Evolutionary conservation across 768 basidiomycete species (phyloP), one percentile per base, ranked within the genome.

Genomic region (Lactarius sp.): DNA sequence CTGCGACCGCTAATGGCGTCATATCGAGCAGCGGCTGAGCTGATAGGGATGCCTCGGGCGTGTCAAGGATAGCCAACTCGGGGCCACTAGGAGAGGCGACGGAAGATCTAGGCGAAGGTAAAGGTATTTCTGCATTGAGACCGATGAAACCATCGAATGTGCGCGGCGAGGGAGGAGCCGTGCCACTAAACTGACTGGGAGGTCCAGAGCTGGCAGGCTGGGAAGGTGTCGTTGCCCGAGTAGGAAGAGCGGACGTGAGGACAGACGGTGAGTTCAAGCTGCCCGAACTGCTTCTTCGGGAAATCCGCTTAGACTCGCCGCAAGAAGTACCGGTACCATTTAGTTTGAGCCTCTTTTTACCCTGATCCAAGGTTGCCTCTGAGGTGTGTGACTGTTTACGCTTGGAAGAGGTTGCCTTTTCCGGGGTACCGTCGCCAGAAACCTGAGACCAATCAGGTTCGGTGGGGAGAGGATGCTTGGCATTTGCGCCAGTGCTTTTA

Each of bases 281-380:
- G 16, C 70, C 73, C 18, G 68, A 71, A 67, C 73, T 74, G 47
- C 70, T 70, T 61, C 70, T 69, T 13, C 72, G 68, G n/a, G 67
- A 68, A 14, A 73, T 59, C 6, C 64, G 69, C 36, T 66, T 75
- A 22, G 77, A 70, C 18, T 72, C 70, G 44, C 61, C 68, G 52
- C 69, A 72, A 49, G 68, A 68, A 67, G 63, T 70, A 69, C 88
- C 87, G 64, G 39, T 22, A 16, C 89, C 86, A 67, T 90, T 89
- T 4, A 88, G 88, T 71, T 90, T 92, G 4, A 82, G 79, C 34
- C 90, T 84, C 64, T 82, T 84, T 72, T 83, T 86, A 46, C 68
- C 71, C 4, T 71, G 71, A 14, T 73, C 71, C 2, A 62, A 53
- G n/a, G 59, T 36, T n/a, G 20, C 61, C 47, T 70, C 71, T 7